These are phyloP conservation scores for Annona squamosa DNA, from an alignment of 164 flowering plant species.

Conservation along the genomic window DNA sequence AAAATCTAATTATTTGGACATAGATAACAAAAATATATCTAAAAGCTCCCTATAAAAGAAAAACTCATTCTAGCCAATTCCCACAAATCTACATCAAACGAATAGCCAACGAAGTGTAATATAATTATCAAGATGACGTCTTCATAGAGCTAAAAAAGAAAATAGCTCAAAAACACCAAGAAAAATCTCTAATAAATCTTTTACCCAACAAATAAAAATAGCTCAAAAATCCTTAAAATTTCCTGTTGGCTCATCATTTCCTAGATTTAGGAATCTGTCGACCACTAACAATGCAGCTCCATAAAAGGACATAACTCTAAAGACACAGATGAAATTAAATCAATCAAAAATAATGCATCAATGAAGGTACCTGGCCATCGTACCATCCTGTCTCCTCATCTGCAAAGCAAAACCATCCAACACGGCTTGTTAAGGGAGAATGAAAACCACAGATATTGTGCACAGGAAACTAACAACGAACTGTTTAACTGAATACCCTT, in stretches of 20 bases:
- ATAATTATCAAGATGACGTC: background rate
- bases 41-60: no score
- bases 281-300: background rate
- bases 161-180: background rate
- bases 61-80: background rate
- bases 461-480: no score
- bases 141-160: no score
- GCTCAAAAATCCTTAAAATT: background rate
- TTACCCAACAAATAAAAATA: background rate
- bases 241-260: background rate
- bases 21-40: no score
- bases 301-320: background rate
- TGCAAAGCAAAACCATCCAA: constrained; percentile 19
- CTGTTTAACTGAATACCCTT: no score
- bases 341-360: background rate
- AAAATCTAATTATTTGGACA: no score
- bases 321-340: background rate
- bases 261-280: background rate
- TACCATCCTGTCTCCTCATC: constrained; percentile 99
- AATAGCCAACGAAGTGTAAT: background rate
- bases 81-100: background rate
- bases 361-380: constrained; percentile 70
- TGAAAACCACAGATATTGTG: background rate
- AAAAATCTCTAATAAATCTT: no score
- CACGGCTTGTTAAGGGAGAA: background rate